Base-by-base conservation (phyloP, 1,284 basidiomycete species). In the Ceratobasidium theobromae region DNA sequence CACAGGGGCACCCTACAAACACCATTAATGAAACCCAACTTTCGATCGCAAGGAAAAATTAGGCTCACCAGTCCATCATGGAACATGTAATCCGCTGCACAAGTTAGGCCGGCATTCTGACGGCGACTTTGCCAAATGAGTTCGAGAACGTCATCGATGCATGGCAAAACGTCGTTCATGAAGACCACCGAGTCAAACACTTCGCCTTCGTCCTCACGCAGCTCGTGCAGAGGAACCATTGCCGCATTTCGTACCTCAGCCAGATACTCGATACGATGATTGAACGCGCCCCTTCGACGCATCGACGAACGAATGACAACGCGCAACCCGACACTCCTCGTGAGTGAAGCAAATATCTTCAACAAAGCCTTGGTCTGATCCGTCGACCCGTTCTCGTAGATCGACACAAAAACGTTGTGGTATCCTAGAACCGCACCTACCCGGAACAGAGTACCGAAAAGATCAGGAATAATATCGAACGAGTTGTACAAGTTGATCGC, bases 401-500 rank as follows among this genome's bases (percentile, higher is more conserved):
- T 96, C 45, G 93, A 95, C 43, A 98, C 92, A 75, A 88, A 97
- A 72, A 96, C 92, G 75, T 98, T 98, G 77, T 96, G 92, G 78
- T 91, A 97, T 1, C 95, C 95, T 32, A 98, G 82, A 69, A 98
- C 86, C 18, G 91, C 82, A 0, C 92, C 87, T 25, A 93, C 86
- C 64, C 93, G 86, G 81, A 98, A 97, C 71, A 98, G 87, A n/a
- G 94, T 95, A 40, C 93, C 86, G 76, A 98, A 97, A 35, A 98
- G 82, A 77, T 98, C 95, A 11, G 95, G 95, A 70, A 98, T 95
- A 75, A 98, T 80, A 79, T 96, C 93, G 83, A 98, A 98, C n/a
- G 92, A 95, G 80, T 95, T 95, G 82, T 95, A 95, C 71, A 97
- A 81, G 78, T 98, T 98, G 83, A 98, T 97, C 62, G 93, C 95